These are phyloP conservation scores for Scedosporium boydii DNA, from an alignment of 2,329 filamentous ascomycete species.

Conservation along the genomic window DNA sequence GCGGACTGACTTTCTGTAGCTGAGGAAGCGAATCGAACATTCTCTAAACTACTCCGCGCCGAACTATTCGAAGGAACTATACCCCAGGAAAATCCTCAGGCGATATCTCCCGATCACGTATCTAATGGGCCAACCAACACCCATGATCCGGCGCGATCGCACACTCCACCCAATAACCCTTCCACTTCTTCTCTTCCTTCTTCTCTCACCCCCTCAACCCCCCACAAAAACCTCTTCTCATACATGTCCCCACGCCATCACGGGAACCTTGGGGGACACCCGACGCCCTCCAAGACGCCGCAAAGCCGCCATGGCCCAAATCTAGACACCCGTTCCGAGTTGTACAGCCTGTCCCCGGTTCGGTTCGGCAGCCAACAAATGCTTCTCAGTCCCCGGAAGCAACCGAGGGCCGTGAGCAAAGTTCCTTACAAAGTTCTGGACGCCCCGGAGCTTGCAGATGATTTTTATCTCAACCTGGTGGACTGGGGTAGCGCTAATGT, in stretches of 20 bases:
- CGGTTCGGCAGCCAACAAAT: conserved; percentile 89
- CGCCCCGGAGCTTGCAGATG: conserved; percentile 89
- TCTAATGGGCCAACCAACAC: conserved; percentile 38
- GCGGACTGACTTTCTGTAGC: conserved; percentile 32
- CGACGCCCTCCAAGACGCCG: conserved; percentile 80
- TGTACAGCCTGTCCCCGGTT: conserved; percentile 93
- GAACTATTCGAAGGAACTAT: conserved; percentile 90
- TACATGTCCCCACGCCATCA: conserved; percentile 72
- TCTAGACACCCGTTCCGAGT: conserved; percentile 78
- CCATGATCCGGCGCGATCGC: conserved; percentile 61
- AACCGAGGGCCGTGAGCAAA: conserved; percentile 84
- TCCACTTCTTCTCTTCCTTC: conserved; percentile 56
- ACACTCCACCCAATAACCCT: conserved; percentile 66
- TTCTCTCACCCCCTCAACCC: conserved; percentile 81
- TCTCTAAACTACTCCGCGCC: conserved; percentile 75
- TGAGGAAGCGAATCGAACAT: conserved; percentile 91
- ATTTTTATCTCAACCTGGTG: conserved; percentile 95
- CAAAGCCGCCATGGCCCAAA: conserved; percentile 82
- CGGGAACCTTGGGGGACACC: conserved; percentile 64
- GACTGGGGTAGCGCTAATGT: conserved; percentile 97
- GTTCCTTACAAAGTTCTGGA: conserved; percentile 97
- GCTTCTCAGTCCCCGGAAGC: conserved; percentile 79
- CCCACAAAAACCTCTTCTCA: conserved; percentile 93
- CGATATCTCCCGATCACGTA: conserved; percentile 49
- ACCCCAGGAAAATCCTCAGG: conserved; percentile 64